Base-by-base conservation (phyloP, 352 stramenopile species). In the Globisporangium carolinianum region DNA sequence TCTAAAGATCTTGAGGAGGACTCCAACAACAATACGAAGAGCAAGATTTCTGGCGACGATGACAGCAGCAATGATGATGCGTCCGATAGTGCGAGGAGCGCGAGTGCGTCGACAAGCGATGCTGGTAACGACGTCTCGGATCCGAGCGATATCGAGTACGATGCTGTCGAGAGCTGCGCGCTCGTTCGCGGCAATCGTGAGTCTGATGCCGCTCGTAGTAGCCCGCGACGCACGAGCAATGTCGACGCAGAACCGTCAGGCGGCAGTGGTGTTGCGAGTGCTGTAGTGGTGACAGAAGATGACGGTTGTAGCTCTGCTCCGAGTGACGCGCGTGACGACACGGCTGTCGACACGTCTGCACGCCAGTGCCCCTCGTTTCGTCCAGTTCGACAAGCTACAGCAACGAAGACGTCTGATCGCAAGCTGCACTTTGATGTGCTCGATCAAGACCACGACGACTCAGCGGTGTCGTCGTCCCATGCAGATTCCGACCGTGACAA, bases 1-100 rank as follows among this genome's bases (percentile, higher is more conserved):
- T 10, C 39, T 7, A 24, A 35, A 24, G 11, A 32, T 37, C 42
- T 8, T 43, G 39, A 32, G 24, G 24, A 32, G 24, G 24, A 47
- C 14, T 36, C n/a, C 4, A 38, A 0, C 37, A 38, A 0, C 37
- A 14, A n/a, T 5, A 53, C 45, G 4, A 35, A 47, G 37, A 59
- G 54, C 8, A 45, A 15, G 32, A 38, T 5, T 37, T 38, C 45
- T 5, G 38, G 7, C 36, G 45, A 53, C 18, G 45, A 59, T 39
- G 45, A 53, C 32, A 35, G 53, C 10, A 39, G 35, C n/a, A 35
- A 43, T 12, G 15, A 45, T 2, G 15, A 12, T 3, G n/a, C n/a
- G 6, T 59, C 45, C 4, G 45, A 37, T 35, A 59, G 36, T 10
- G 45, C 46, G n/a, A 53, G 45, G 54, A 52, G 36, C 32, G 46